Base-by-base conservation (phyloP, 768 basidiomycete genomes). In the Rhizopogon vulgaris region DNA sequence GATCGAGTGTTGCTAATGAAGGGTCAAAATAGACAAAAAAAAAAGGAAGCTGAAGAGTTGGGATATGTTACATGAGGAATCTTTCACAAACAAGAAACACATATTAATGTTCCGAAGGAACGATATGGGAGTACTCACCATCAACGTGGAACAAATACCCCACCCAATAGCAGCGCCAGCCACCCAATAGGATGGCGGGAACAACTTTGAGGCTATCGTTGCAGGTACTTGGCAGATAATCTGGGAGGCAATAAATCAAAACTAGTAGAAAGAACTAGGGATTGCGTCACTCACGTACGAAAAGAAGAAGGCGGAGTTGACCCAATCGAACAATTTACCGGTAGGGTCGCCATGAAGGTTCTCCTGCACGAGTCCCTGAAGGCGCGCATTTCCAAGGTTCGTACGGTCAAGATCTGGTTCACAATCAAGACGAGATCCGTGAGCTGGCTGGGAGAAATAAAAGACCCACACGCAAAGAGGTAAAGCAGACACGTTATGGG, bases 371-470 rank as follows among this genome's bases (percentile, higher is more conserved):
- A 91, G 71, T n/a, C 85, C 83, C 69, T 86, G 85, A 17, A 90
- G 69, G 52, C 87, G 78, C 24, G 89, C 89, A 63, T 90, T 90
- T 9, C 88, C 88, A 37, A 90, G 63, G 58, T 90, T 90, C 5
- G 81, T 82, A 54, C 90, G 78, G 60, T 90, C 89, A 53, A 92
- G 69, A 62, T 80, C 67, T 70, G 27, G 34, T 40, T 12, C 17
- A n/a, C 6, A 30, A 25, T 22, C n/a, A 49, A n/a, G 40, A 53
- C 27, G 32, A 43, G 8, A 15, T 10, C 11, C 11, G 32, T 4
- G 9, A 34, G 7, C 14, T 2, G 18, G 18, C 14, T 10, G 14
- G 22, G 1, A 14, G 27, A 28, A 43, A 45, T 41, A 38, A 3
- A 12, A 43, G 40, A 77, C 84, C 61, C 52, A 86, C 87, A 89